Conservation (phyloP, 495 filamentous ascomycete genomes). For the Hypoxylon fuscum region DNA sequence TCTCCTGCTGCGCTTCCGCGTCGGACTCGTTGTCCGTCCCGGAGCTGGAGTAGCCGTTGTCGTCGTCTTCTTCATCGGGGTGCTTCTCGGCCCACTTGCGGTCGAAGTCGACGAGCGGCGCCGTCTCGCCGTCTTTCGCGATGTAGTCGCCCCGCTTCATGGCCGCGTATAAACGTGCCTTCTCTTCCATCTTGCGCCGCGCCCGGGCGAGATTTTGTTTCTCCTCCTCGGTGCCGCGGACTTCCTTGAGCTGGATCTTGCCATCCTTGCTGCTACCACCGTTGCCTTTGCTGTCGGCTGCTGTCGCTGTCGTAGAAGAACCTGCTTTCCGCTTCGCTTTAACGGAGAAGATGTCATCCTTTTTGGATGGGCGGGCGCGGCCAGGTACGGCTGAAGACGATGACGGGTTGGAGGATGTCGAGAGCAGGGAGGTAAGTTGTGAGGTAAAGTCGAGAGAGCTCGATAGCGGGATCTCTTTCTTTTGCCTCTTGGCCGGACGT, state of each 20-base stretch:
- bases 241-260: conserved; percentile 53
- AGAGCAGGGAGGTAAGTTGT: conserved; percentile 76
- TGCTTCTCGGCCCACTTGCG: conserved; percentile 85
- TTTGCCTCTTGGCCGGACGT: conserved; percentile 68
- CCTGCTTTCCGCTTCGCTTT: conserved; percentile 71
- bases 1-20: conserved; percentile 61
- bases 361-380: conserved; percentile 74
- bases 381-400: conserved; percentile 53
- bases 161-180: conserved; percentile 81
- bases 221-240: conserved; percentile 56
- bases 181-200: conserved; percentile 83
- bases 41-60: conserved; percentile 48
- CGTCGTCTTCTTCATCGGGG: no score
- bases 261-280: conserved; percentile 49
- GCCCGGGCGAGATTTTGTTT: conserved; percentile 62
- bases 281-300: conserved; percentile 46
- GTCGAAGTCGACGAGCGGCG: conserved; percentile 87
- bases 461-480: conserved; percentile 69
- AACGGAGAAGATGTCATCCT: conserved; percentile 74
- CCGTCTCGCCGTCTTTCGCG: conserved; percentile 62
- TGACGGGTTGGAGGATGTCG: conserved; percentile 55
- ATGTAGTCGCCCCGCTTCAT: conserved; percentile 80
- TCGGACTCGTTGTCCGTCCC: conserved; percentile 47
- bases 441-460: conserved; percentile 82
- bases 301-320: neutral